Evolutionary conservation across 176 grass and related monocot species (phyloP).

Genomic region (Luzula sylvatica): DNA sequence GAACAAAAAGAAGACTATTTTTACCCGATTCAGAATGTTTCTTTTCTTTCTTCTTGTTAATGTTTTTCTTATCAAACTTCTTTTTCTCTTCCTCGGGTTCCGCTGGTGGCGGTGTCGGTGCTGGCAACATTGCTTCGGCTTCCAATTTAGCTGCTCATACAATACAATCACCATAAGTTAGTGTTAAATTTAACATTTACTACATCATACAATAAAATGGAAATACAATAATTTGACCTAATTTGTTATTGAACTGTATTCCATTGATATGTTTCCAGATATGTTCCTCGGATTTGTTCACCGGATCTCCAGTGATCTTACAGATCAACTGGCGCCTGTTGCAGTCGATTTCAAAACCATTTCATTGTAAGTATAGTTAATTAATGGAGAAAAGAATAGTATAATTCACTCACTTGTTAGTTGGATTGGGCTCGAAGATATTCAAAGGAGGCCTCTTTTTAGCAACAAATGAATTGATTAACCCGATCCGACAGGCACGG

Average conservation of each 20-base stretch:
- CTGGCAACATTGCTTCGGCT: no score
- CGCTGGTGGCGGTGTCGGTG: conserved; percentile 25
- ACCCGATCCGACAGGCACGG: conserved; percentile 63
- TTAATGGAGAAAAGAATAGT: no score
- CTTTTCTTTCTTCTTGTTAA: conserved; percentile 34
- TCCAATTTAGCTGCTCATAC: conserved; percentile 51
- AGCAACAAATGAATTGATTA: conserved; percentile 58
- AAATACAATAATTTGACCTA: conserved; percentile 47
- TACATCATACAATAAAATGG: neutral
- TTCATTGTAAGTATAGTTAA: no score
- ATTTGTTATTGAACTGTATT: conserved; percentile 70
- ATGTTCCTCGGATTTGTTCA: conserved; percentile 85
- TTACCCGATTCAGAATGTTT: no score
- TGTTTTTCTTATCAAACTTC: conserved; percentile 33
- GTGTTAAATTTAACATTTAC: conserved; percentile 10
- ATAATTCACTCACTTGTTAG: conserved; percentile 41
- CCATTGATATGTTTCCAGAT: conserved; percentile 97
- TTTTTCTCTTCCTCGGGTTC: conserved; percentile 23
- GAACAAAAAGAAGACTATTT: no score
- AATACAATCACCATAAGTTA: no score
- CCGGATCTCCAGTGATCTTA: conserved; percentile 60
- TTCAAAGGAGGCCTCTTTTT: conserved; percentile 67
- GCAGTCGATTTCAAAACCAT: conserved; percentile 3
- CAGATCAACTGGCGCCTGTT: conserved; percentile 65
- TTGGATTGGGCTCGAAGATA: conserved; percentile 64